Percentiles rank a stretch among this genome's conserved stretches.
phyloP scores from a whole-genome alignment of 2,329 filamentous ascomycete species.

The Ceratocystis smalleyi region DNA sequence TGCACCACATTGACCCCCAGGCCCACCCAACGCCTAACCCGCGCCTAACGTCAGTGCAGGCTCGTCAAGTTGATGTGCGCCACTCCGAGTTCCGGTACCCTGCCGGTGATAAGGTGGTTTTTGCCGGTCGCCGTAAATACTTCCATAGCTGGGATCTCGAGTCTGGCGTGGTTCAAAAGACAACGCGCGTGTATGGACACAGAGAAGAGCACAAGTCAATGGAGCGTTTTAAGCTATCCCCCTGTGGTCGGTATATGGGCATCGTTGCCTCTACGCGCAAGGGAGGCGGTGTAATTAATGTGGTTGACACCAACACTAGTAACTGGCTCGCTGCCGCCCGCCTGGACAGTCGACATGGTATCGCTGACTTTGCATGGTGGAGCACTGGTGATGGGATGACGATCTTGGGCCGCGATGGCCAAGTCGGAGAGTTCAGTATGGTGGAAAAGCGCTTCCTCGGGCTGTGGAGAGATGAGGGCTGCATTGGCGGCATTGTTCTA shows the following conservation, averaged over 20 bases:
- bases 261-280: conserved; percentile 66
- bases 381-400: conserved; percentile 64
- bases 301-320: conserved; percentile 62
- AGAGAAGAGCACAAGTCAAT: conserved; percentile 73
- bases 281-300: conserved; percentile 75
- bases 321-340: conserved; percentile 79
- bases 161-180: conserved; percentile 67
- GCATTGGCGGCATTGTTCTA: conserved; percentile 69
- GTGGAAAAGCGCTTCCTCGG: conserved; percentile 52
- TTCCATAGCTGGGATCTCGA: conserved; percentile 90
- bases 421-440: conserved; percentile 79
- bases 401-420: conserved; percentile 71
- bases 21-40: conserved; percentile 70
- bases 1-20: conserved; percentile 73
- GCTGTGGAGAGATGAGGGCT: conserved; percentile 81
- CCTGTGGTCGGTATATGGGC: conserved; percentile 74
- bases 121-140: conserved; percentile 74
- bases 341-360: conserved; percentile 64
- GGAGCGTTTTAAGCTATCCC: conserved; percentile 79
- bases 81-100: conserved; percentile 67
- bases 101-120: conserved; percentile 63
- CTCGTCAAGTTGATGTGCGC: conserved; percentile 67
- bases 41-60: conserved; percentile 74
- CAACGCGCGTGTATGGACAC: conserved; percentile 59
- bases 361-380: conserved; percentile 93